These are phyloP conservation scores for Sordariomycetes sp. DNA, from an alignment of 2,329 filamentous ascomycete genomes.

Conservation along the genomic window DNA sequence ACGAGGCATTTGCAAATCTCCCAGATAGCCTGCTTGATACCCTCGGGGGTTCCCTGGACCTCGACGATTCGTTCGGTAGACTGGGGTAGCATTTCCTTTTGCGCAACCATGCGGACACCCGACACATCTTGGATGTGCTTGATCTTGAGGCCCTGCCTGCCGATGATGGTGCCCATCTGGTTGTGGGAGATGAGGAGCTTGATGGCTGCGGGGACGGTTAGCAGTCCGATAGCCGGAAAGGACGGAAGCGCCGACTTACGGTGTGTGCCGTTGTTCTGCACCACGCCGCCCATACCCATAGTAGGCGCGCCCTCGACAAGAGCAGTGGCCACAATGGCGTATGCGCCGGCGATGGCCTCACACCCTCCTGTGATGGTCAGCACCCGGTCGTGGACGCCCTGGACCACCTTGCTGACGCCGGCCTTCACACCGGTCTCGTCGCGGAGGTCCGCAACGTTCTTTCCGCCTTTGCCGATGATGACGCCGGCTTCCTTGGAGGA, in stretches of 20 bases:
- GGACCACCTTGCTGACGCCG: constrained; percentile 96
- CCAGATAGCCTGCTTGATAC: constrained; percentile 93
- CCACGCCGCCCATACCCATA: constrained; percentile 89
- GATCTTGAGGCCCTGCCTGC: constrained; percentile 91
- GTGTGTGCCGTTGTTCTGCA: constrained; percentile 81
- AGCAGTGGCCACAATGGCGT: constrained; percentile 82
- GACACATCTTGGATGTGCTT: constrained; percentile 98
- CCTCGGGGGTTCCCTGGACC: constrained; percentile 85
- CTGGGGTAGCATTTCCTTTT: constrained; percentile 99
- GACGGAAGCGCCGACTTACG: constrained; percentile 49
- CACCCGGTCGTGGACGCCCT: constrained; percentile 92
- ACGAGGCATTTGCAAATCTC: constrained; percentile 98
- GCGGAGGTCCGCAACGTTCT: constrained; percentile 93
- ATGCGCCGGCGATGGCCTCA: constrained; percentile 80
- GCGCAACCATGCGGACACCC: constrained; percentile 95
- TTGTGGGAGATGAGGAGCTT: constrained; percentile 98
- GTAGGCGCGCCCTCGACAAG: constrained; percentile 86
- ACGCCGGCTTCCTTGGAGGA: constrained; percentile 98
- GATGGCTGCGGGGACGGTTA: constrained; percentile 49
- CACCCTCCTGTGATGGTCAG: constrained; percentile 87
- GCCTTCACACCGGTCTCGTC: constrained; percentile 98
- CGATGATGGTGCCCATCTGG: constrained; percentile 99
- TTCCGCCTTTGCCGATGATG: constrained; percentile 96
- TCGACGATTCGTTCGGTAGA: constrained; percentile 97
- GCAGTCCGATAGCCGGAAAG: background rate